Percentiles rank a stretch among this genome's conserved stretches.
phyloP scores from a whole-genome alignment of 1,284 basidiomycete species.

The Megacollybia platyphylla region DNA sequence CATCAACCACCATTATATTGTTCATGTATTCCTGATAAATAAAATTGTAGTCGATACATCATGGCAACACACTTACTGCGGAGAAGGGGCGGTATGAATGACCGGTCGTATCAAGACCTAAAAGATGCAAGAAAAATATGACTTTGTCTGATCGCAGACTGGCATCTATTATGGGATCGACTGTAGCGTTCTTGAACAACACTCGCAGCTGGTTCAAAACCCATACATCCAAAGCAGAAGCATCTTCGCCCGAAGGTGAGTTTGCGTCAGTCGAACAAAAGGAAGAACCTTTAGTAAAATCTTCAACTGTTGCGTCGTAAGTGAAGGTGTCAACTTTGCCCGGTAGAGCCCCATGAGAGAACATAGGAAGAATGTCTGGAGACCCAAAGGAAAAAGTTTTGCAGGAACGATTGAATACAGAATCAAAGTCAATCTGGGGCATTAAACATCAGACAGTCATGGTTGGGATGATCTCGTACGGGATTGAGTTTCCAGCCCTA shows the following conservation, averaged over 20 bases:
- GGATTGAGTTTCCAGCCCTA: conserved; percentile 89
- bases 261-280: background rate
- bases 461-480: conserved; percentile 21
- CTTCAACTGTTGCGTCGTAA: conserved; percentile 71
- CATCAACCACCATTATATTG: conserved; percentile 75
- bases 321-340: conserved; percentile 68
- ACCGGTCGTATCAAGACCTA: conserved; percentile 82
- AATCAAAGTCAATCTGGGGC: conserved; percentile 71
- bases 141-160: conserved; percentile 44
- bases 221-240: conserved; percentile 72
- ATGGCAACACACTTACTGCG: conserved; percentile 22
- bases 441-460: background rate
- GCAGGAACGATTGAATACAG: conserved; percentile 76
- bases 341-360: conserved; percentile 58
- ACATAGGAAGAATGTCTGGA: conserved; percentile 88
- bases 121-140: conserved; percentile 77
- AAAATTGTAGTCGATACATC: background rate
- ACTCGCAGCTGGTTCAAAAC: conserved; percentile 54
- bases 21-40: conserved; percentile 66
- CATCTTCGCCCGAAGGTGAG: conserved; percentile 37
- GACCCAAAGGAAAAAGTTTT: conserved; percentile 79
- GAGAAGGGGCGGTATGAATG: conserved; percentile 85
- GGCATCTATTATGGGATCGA: conserved; percentile 30
- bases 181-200: conserved; percentile 54
- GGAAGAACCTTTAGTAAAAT: conserved; percentile 67